Evolutionary conservation across 2,329 filamentous ascomycete genomes (phyloP).

Genomic region (Talaromyces piceae): DNA sequence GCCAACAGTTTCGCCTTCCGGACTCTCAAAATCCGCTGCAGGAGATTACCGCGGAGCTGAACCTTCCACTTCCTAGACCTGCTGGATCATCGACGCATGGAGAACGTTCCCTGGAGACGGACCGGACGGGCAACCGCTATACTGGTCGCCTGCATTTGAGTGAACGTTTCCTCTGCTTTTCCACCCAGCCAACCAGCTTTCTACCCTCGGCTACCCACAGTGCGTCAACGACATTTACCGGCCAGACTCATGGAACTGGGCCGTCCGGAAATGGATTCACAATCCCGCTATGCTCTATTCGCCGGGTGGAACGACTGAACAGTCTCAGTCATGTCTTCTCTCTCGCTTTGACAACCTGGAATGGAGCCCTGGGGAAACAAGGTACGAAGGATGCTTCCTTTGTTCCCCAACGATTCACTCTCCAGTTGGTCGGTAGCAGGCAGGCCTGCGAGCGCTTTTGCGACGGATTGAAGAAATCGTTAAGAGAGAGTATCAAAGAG

Average conservation of each 20-base stretch:
- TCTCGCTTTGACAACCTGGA: conserved; percentile 92
- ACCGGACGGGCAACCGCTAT: conserved; percentile 72
- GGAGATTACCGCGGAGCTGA: conserved; percentile 94
- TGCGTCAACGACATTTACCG: conserved; percentile 77
- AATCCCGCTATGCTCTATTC: conserved; percentile 82
- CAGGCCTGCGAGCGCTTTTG: conserved; percentile 92
- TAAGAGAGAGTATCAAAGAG: conserved; percentile 79
- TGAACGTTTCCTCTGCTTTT: conserved; percentile 94
- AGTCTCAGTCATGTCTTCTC: conserved; percentile 90
- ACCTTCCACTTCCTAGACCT: conserved; percentile 55
- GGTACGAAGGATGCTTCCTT: conserved; percentile 46
- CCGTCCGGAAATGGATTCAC: conserved; percentile 95
- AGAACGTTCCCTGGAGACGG: conserved; percentile 50
- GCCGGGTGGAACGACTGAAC: conserved; percentile 84
- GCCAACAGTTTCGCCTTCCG: conserved; percentile 91
- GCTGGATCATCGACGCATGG: conserved; percentile 46
- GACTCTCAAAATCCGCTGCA: conserved; percentile 86
- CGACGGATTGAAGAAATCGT: conserved; percentile 83
- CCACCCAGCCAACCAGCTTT: conserved; percentile 85
- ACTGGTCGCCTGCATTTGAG: conserved; percentile 87
- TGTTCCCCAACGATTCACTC: conserved; percentile 77
- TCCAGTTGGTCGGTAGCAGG: conserved; percentile 83
- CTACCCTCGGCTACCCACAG: conserved; percentile 68
- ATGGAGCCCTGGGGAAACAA: conserved; percentile 54
- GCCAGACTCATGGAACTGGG: conserved; percentile 85